These are phyloP conservation scores for Mortierella sp. DNA, from an alignment of 371 early-diverging fungal genomes.

Conservation along the genomic window DNA sequence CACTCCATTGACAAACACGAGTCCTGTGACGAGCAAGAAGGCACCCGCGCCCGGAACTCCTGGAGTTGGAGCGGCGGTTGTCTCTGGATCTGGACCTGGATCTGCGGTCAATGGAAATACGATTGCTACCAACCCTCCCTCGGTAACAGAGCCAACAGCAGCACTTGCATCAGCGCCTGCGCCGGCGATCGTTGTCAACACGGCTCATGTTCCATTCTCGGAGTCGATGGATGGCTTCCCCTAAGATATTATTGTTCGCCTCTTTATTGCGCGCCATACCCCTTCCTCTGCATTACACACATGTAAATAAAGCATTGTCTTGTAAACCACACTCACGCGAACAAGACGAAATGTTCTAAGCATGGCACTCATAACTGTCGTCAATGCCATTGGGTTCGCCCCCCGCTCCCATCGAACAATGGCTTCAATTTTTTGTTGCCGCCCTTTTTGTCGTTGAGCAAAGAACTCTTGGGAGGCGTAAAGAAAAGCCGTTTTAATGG, in stretches of 20 bases:
- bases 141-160: background rate
- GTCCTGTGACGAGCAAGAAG: slow-evolving; percentile 2
- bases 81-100: background rate
- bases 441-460: too few species aligned
- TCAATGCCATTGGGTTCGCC: too few species aligned
- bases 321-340: background rate
- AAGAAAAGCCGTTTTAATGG: too few species aligned
- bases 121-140: slow-evolving; percentile 2
- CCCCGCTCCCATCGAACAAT: too few species aligned
- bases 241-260: background rate
- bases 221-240: slow-evolving; percentile 50
- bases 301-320: slow-evolving; percentile 1
- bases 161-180: slow-evolving; percentile 6
- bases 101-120: slow-evolving; percentile 1
- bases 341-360: too few species aligned
- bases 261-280: background rate
- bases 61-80: slow-evolving; percentile 10
- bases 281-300: background rate
- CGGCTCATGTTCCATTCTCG: slow-evolving; percentile 24
- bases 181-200: slow-evolving; percentile 32
- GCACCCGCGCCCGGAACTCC: background rate
- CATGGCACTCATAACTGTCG: too few species aligned
- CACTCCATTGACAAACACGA: slow-evolving; percentile 2
- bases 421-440: too few species aligned
- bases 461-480: too few species aligned